These are phyloP conservation scores for Macrophomina tecta DNA, from an alignment of 2,329 filamentous ascomycete genomes.

Conservation along the genomic window DNA sequence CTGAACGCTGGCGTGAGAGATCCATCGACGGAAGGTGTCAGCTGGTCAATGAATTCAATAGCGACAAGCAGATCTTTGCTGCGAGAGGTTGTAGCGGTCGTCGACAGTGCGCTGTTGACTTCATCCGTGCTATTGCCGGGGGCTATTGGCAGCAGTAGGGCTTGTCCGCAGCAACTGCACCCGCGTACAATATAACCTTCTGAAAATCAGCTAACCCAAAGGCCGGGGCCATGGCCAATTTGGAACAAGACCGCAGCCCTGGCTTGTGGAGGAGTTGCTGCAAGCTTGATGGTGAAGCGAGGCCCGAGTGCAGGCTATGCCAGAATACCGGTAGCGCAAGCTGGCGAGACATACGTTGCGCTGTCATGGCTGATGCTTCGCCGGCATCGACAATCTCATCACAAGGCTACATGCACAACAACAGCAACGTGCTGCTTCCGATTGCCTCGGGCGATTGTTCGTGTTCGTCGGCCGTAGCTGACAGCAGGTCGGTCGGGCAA, in stretches of 20 bases:
- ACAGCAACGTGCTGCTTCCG: background rate
- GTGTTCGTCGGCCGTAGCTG: conserved; percentile 17
- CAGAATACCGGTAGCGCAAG: conserved; percentile 13
- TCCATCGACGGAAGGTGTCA: background rate
- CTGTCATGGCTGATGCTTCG: conserved; percentile 17
- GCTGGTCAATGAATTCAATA: conserved; percentile 15
- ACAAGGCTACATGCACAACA: too few relatives aligned
- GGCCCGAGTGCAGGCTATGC: conserved; percentile 12
- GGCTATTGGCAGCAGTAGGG: background rate
- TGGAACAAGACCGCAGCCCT: background rate
- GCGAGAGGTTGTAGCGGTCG: background rate
- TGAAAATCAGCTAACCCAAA: conserved; percentile 4
- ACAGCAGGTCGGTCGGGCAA: background rate
- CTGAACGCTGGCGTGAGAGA: background rate
- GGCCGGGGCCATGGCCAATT: background rate
- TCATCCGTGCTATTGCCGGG: background rate
- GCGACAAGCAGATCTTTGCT: background rate
- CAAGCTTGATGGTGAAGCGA: conserved; percentile 7
- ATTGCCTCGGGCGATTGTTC: conserved; percentile 8
- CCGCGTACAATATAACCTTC: background rate
- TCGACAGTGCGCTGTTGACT: conserved; percentile 1
- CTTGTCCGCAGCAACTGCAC: background rate
- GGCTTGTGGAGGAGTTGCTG: conserved; percentile 17
- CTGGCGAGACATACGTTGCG: conserved; percentile 13
- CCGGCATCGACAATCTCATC: too few relatives aligned